Percentiles rank a stretch among this genome's conserved stretches.
Conservation (phyloP, 148 eudicot genomes). For the Suaeda aralocaspica region DNA sequence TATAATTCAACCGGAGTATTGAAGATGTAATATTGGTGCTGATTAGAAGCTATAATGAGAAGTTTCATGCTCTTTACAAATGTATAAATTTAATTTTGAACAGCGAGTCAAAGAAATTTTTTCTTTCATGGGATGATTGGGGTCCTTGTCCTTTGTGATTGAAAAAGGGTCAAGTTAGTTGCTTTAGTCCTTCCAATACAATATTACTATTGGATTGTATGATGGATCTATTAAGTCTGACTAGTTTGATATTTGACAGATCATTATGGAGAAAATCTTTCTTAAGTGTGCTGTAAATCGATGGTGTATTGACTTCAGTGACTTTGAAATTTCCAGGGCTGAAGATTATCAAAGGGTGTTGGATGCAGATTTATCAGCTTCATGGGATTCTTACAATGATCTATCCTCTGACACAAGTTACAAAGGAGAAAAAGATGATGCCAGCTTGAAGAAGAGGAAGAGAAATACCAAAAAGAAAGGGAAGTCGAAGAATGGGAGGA, state of each 20-base stretch:
- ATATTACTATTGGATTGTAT: background rate
- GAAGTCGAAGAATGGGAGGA: conserved; percentile 28
- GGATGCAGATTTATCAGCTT: conserved; percentile 31
- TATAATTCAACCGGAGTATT: too few species aligned
- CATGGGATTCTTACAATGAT: conserved; percentile 27
- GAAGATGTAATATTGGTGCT: too few species aligned
- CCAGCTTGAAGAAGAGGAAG: conserved; percentile 31
- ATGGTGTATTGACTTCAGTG: background rate
- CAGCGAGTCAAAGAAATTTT: background rate
- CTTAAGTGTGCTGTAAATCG: conserved; percentile 3
- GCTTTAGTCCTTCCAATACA: background rate
- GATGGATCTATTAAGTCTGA: background rate
- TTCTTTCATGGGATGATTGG: too few species aligned
- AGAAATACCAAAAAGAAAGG: conserved; percentile 22
- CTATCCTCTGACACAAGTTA: conserved; percentile 23
- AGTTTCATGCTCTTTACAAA: background rate
- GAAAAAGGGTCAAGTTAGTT: background rate
- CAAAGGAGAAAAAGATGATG: conserved; percentile 24
- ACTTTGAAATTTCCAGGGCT: conserved; percentile 23
- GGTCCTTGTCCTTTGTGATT: background rate
- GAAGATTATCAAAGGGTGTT: conserved; percentile 29
- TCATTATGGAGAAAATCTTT: background rate
- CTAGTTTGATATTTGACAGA: background rate
- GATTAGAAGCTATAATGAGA: too few species aligned
- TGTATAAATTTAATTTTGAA: background rate